A percentile compares a stretch with the other conserved stretches of the same genome.
Conservation (phyloP, 257 asterid genomes). For the Solanum arcanum region DNA sequence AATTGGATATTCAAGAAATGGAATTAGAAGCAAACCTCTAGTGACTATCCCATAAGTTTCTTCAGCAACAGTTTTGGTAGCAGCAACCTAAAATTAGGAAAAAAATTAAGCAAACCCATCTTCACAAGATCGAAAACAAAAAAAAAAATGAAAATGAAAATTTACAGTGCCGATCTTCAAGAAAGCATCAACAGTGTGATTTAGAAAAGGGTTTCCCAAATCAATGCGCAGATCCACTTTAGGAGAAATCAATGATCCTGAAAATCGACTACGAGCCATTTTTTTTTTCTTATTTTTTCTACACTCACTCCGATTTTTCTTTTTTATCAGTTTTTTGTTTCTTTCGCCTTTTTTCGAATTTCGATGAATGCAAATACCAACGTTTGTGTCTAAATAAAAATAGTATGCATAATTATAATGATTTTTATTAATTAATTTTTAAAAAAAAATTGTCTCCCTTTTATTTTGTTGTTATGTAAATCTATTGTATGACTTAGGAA, state of each 20-base stretch:
- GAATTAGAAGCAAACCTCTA: constrained; percentile 26
- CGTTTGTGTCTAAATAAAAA: neutral
- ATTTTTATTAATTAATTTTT: too few relatives aligned
- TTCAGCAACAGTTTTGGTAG: constrained; percentile 54
- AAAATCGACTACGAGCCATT: constrained; percentile 35
- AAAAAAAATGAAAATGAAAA: neutral
- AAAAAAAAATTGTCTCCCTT: too few relatives aligned
- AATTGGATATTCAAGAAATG: neutral
- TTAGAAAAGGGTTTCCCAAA: constrained; percentile 64
- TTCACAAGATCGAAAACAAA: neutral
- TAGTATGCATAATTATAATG: too few relatives aligned
- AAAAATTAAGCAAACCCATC: neutral
- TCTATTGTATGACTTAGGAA: neutral
- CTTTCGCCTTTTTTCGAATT: neutral
- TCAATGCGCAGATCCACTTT: constrained; percentile 48
- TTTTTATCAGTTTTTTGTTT: neutral
- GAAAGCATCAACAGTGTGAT: constrained; percentile 65
- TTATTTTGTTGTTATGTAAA: neutral
- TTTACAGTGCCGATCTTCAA: constrained; percentile 65
- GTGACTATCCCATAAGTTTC: constrained; percentile 43
- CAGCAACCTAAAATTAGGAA: constrained; percentile 48
- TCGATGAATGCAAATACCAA: neutral
- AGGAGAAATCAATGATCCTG: constrained; percentile 36
- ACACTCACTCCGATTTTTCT: neutral
- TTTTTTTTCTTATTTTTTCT: neutral